Evolutionary conservation across 768 basidiomycete genomes (phyloP).

Genomic region (Russula foetens): DNA sequence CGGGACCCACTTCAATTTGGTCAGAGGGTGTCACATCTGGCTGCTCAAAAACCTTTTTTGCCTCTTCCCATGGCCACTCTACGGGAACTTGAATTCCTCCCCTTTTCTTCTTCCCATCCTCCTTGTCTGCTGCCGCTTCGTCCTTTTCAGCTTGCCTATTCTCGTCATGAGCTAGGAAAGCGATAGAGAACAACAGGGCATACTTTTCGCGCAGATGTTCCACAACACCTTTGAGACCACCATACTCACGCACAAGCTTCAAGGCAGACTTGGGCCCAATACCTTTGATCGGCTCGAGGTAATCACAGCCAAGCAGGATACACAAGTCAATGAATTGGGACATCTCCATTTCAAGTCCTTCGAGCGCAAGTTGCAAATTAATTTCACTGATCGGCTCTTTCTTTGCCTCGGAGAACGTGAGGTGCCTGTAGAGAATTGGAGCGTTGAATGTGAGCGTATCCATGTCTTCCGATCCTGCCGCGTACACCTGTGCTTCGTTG

Average conservation of each 20-base stretch:
- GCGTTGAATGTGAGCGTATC: constrained; percentile 95
- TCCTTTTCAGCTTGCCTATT: constrained; percentile 38
- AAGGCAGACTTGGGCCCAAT: constrained; percentile 93
- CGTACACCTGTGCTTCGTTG: constrained; percentile 66
- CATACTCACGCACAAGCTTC: constrained; percentile 83
- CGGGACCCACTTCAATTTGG: constrained; percentile 62
- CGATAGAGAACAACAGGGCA: constrained; percentile 12
- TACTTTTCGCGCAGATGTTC: constrained; percentile 75
- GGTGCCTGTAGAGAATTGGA: constrained; percentile 87
- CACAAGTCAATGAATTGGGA: constrained; percentile 96
- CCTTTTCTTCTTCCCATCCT: constrained; percentile 57
- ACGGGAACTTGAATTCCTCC: constrained; percentile 79
- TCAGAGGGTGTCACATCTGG: constrained; percentile 87
- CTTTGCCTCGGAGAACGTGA: constrained; percentile 97
- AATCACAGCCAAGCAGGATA: constrained; percentile 94
- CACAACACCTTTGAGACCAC: constrained; percentile 61
- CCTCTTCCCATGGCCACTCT: constrained; percentile 96
- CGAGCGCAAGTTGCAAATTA: constrained; percentile 67
- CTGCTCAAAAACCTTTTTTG: constrained; percentile 80
- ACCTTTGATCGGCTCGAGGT: constrained; percentile 97
- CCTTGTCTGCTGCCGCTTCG: constrained; percentile 31
- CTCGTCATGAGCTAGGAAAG: constrained; percentile 3
- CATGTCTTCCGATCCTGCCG: constrained; percentile 99
- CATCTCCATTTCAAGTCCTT: constrained; percentile 92
- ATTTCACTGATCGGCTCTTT: constrained; percentile 96